Evolutionary conservation across 768 basidiomycete species (phyloP).

Genomic region (Collybiopsis confluens): DNA sequence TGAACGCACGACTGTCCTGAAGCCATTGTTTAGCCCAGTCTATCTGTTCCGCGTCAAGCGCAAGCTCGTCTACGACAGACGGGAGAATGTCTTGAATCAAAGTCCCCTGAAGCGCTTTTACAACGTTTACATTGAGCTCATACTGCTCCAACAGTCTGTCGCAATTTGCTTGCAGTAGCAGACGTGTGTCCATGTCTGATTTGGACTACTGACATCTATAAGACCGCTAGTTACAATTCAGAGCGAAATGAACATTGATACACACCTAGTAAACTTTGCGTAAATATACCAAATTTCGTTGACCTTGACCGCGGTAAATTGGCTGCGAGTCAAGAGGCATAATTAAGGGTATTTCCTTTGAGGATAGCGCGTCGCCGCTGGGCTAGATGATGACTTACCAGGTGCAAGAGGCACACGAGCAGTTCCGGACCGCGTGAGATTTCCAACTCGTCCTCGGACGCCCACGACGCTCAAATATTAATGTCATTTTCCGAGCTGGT

Average conservation of each 20-base stretch:
- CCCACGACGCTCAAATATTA: neutral
- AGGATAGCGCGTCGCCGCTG: neutral
- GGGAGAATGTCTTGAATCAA: conserved; percentile 57
- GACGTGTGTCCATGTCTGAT: conserved; percentile 28
- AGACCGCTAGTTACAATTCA: no score
- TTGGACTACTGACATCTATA: no score
- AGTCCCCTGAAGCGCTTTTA: conserved; percentile 44
- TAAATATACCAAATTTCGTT: no score
- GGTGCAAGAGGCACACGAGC: neutral
- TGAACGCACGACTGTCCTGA: conserved; percentile 55
- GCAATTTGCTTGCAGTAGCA: conserved; percentile 41
- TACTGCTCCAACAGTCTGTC: conserved; percentile 48
- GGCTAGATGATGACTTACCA: neutral
- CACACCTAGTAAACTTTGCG: no score
- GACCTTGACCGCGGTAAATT: no score
- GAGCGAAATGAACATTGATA: no score
- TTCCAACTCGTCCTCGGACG: neutral
- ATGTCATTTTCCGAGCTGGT: conserved; percentile 5
- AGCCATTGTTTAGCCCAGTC: conserved; percentile 61
- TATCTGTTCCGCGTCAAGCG: conserved; percentile 39
- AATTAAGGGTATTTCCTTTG: conserved; percentile 2
- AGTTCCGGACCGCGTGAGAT: neutral
- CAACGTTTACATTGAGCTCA: conserved; percentile 39
- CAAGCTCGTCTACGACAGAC: conserved; percentile 54
- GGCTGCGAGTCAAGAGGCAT: no score